phyloP scores from a whole-genome alignment of 352 stramenopile genomes.

The Thalassiosira exigua region DNA sequence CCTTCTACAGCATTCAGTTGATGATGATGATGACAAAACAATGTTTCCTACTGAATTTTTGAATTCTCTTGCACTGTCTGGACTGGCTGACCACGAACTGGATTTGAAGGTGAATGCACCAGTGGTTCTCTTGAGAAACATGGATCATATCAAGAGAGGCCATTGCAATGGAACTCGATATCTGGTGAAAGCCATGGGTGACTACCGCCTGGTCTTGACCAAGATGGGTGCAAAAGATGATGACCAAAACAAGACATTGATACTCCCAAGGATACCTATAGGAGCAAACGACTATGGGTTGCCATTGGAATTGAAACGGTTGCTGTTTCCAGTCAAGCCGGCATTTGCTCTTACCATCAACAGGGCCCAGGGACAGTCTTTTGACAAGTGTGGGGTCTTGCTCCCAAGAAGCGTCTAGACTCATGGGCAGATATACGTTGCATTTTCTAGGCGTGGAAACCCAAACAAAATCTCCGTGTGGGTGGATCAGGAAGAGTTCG shows the following conservation, averaged over 20 bases:
- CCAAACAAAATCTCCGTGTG: neutral
- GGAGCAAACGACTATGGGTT: conserved; percentile 2
- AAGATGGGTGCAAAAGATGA: no score
- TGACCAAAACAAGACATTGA: conserved; percentile 19
- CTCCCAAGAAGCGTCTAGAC: conserved; percentile 22
- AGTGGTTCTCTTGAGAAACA: conserved; percentile 28
- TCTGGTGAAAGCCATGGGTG: no score
- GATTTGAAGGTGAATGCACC: conserved; percentile 4
- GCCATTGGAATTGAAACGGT: conserved; percentile 11
- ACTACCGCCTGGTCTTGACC: conserved; percentile 12
- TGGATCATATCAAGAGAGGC: conserved; percentile 17
- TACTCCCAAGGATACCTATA: conserved; percentile 34
- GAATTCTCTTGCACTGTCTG: conserved; percentile 18
- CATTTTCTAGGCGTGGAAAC: conserved; percentile 1
- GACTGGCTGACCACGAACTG: conserved; percentile 21
- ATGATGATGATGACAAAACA: conserved; percentile 25
- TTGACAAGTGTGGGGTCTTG: conserved; percentile 6
- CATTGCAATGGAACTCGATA: conserved; percentile 30
- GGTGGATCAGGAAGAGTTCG: conserved; percentile 7
- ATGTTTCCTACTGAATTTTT: conserved; percentile 18
- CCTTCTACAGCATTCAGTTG: conserved; percentile 10
- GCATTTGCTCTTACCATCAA: conserved; percentile 30
- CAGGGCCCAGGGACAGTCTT: conserved; percentile 14
- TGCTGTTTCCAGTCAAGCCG: conserved; percentile 20
- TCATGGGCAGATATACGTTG: conserved; percentile 22